Conservation (phyloP, 2,329 filamentous ascomycete species). For the Furcasterigmium sp. region DNA sequence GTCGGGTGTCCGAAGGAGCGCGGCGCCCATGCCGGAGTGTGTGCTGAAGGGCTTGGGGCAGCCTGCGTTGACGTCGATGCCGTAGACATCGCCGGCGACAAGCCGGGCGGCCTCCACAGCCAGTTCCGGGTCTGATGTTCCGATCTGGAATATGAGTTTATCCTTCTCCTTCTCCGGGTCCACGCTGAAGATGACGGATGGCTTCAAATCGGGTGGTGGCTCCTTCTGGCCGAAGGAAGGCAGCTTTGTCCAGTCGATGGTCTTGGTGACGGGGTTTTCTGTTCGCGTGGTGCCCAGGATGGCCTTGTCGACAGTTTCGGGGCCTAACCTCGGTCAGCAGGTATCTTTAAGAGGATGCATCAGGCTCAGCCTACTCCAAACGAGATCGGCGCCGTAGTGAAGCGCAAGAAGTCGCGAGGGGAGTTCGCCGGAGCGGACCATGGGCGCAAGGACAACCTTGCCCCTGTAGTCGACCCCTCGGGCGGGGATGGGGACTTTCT, state of each 20-base stretch:
- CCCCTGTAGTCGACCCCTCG: conserved; percentile 91
- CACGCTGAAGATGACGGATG: conserved; percentile 77
- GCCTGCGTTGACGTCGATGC: conserved; percentile 97
- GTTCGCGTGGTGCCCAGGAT: conserved; percentile 82
- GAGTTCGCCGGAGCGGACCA: conserved; percentile 96
- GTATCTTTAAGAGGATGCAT: not conserved
- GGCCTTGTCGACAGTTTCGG: conserved; percentile 88
- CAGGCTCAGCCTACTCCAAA: conserved; percentile 66
- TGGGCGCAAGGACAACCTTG: conserved; percentile 91
- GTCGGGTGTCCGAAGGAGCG: conserved; percentile 80
- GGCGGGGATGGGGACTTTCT: conserved; percentile 75
- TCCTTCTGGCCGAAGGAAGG: conserved; percentile 66
- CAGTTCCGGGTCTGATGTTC: conserved; percentile 74
- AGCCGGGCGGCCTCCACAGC: conserved; percentile 81
- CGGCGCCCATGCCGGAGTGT: conserved; percentile 90
- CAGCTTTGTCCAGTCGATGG: conserved; percentile 77
- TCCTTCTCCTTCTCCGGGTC: conserved; percentile 71
- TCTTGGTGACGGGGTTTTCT: conserved; percentile 69
- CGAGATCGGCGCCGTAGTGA: conserved; percentile 92
- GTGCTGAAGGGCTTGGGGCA: conserved; percentile 97
- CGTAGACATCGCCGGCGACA: conserved; percentile 81
- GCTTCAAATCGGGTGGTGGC: conserved; percentile 43
- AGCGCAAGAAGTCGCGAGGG: conserved; percentile 84
- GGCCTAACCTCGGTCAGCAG: conserved; percentile 46
- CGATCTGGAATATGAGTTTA: conserved; percentile 84